Evolutionary conservation across 2,329 filamentous ascomycete species (phyloP).

Genomic region (Bimuria novae-zelandiae): DNA sequence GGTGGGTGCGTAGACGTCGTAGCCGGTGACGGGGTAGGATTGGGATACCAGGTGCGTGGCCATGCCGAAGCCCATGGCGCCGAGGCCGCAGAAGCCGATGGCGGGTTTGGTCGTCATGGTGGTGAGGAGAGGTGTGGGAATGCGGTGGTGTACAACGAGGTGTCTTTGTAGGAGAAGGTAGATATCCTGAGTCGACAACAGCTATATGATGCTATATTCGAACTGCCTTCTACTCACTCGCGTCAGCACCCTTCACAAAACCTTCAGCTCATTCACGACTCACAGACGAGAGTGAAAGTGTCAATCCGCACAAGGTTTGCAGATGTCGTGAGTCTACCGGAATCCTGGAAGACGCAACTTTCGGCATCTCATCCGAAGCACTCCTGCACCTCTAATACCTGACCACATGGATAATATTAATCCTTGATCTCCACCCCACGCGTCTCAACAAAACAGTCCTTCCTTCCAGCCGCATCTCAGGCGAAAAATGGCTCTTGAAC

Average conservation of each 20-base stretch:
- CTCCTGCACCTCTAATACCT: not conserved
- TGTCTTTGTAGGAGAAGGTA: not conserved
- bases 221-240: too few species aligned
- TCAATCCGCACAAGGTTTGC: not conserved
- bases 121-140: not conserved
- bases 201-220: too few species aligned
- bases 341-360: not conserved
- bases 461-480: not conserved
- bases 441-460: too few species aligned
- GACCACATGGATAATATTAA: too few species aligned
- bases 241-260: not conserved
- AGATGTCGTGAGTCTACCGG: too few species aligned
- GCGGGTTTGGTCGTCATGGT: constrained; percentile 49
- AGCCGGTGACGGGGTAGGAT: constrained; percentile 71
- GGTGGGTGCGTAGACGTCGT: constrained; percentile 70
- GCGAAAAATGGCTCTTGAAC: constrained; percentile 9
- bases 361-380: not conserved
- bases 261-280: not conserved
- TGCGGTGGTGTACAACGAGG: not conserved
- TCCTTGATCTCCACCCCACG: too few species aligned
- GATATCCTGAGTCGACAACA: too few species aligned
- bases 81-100: constrained; percentile 74
- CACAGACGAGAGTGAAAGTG: not conserved
- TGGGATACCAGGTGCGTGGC: constrained; percentile 71
- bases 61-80: constrained; percentile 84